These are phyloP conservation scores for Populus hybrid DNA, from an alignment of 441 rosid genomes.

Conservation along the genomic window DNA sequence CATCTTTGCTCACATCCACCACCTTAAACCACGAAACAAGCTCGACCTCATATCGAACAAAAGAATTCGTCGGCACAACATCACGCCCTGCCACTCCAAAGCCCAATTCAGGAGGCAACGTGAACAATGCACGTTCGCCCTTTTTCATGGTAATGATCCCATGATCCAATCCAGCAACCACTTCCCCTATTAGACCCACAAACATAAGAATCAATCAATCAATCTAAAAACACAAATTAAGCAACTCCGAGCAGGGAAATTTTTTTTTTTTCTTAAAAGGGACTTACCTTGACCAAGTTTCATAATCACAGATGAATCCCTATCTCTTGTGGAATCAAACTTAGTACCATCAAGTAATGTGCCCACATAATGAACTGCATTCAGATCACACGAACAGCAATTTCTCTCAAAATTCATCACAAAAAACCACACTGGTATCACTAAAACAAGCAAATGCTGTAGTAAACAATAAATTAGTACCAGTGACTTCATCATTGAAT, in stretches of 20 bases:
- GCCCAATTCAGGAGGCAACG: slow-evolving; percentile 47
- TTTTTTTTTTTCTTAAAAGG: neutral
- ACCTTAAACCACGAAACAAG: slow-evolving; percentile 53
- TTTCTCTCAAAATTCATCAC: neutral
- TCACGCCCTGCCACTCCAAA: slow-evolving; percentile 40
- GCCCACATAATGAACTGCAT: slow-evolving; percentile 53
- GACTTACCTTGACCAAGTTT: slow-evolving; percentile 52
- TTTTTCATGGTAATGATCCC: slow-evolving; percentile 52
- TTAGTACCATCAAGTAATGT: slow-evolving; percentile 42
- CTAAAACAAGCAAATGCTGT: neutral
- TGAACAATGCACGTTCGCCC: slow-evolving; percentile 54
- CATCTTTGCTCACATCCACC: slow-evolving; percentile 52
- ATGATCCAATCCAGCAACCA: slow-evolving; percentile 46
- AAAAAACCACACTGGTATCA: neutral
- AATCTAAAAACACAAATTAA: neutral
- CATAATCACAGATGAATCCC: slow-evolving; percentile 34
- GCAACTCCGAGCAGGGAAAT: neutral
- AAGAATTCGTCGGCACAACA: slow-evolving; percentile 42
- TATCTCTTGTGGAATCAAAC: slow-evolving; percentile 48
- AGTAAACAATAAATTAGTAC: slow-evolving; percentile 20
- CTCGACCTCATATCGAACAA: slow-evolving; percentile 46
- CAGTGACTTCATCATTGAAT: slow-evolving; percentile 49
- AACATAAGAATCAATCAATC: slow-evolving; percentile 1
- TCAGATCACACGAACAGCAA: neutral
- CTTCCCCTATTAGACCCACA: slow-evolving; percentile 32